Evolutionary conservation across 768 basidiomycete genomes (phyloP).

Genomic region (Suillus subalutaceus): DNA sequence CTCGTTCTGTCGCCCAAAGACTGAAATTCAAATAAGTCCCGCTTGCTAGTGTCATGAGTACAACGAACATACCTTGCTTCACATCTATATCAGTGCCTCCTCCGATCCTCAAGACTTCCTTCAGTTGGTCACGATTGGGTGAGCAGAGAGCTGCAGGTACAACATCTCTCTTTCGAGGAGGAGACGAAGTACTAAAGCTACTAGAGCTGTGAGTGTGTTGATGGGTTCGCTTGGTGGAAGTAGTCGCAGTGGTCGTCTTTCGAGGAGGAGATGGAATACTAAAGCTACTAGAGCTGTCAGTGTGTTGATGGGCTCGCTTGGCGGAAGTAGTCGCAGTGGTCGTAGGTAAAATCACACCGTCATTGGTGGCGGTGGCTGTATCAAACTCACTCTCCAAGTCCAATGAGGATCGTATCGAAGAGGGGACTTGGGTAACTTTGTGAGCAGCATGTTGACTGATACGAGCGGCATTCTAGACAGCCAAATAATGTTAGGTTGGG

Average conservation of each 20-base stretch:
- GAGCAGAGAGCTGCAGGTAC: not conserved
- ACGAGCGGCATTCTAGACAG: not conserved
- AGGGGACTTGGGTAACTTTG: not conserved
- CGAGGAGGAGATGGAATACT: not conserved
- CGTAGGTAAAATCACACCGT: not conserved
- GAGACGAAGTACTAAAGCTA: not conserved
- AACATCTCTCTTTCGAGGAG: conserved; percentile 5
- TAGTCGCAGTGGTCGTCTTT: not conserved
- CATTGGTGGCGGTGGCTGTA: not conserved
- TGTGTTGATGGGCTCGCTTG: conserved; percentile 7
- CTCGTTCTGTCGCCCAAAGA: not conserved
- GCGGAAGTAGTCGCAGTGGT: not conserved
- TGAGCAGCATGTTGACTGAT: conserved; percentile 2
- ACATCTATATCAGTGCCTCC: conserved; percentile 8
- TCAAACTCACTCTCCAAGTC: not conserved
- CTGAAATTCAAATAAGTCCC: not conserved
- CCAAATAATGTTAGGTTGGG: not conserved
- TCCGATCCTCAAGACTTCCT: conserved; percentile 4
- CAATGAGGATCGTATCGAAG: not conserved
- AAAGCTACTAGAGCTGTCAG: conserved; percentile 3
- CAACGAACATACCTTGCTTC: conserved; percentile 5
- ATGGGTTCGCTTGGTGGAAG: conserved; percentile 4
- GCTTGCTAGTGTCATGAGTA: not conserved
- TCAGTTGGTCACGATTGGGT: conserved; percentile 7
- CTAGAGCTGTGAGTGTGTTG: conserved; percentile 5